phyloP scores from a whole-genome alignment of 2,329 filamentous ascomycete genomes.

The Lasiodiplodia sp. region DNA sequence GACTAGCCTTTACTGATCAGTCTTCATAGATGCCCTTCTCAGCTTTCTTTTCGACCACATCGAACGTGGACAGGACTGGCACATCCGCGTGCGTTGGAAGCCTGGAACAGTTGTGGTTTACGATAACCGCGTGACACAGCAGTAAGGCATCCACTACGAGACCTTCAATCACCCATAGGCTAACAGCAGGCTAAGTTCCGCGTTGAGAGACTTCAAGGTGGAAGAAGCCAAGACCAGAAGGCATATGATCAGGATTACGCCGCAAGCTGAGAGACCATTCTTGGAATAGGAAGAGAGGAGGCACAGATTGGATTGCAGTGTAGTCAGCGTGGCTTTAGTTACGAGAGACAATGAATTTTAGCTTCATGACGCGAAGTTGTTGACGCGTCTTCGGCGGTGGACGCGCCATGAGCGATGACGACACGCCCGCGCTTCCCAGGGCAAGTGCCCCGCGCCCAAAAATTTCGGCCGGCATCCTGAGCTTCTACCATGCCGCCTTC shows the following conservation, averaged over 20 bases:
- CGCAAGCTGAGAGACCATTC: slow-evolving; percentile 12
- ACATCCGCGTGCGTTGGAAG: slow-evolving; percentile 27
- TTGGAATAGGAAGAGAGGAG: not conserved
- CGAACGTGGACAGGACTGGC: slow-evolving; percentile 24
- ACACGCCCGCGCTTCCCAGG: not conserved
- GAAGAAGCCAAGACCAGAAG: slow-evolving; percentile 14
- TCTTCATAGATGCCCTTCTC: slow-evolving; percentile 15
- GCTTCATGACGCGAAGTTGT: not conserved
- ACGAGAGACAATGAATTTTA: not conserved
- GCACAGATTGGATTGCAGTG: not conserved
- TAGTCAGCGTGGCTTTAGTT: not conserved
- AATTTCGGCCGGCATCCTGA: not conserved
- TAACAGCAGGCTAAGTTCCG: slow-evolving; percentile 2
- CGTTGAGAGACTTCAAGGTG: slow-evolving; percentile 15
- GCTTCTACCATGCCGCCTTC: slow-evolving; percentile 39
- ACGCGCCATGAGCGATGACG: slow-evolving; percentile 4
- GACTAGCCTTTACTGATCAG: not conserved
- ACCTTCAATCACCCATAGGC: not conserved
- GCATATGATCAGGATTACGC: slow-evolving; percentile 25
- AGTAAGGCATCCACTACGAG: not conserved
- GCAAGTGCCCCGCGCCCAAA: slow-evolving; percentile 17
- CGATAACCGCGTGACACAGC: slow-evolving; percentile 28
- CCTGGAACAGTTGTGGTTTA: slow-evolving; percentile 30
- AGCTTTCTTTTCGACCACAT: slow-evolving; percentile 31
- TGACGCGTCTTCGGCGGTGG: not conserved